Evolutionary conservation across 2,329 filamentous ascomycete species (phyloP).

Genomic region (Exophiala bonariae): DNA sequence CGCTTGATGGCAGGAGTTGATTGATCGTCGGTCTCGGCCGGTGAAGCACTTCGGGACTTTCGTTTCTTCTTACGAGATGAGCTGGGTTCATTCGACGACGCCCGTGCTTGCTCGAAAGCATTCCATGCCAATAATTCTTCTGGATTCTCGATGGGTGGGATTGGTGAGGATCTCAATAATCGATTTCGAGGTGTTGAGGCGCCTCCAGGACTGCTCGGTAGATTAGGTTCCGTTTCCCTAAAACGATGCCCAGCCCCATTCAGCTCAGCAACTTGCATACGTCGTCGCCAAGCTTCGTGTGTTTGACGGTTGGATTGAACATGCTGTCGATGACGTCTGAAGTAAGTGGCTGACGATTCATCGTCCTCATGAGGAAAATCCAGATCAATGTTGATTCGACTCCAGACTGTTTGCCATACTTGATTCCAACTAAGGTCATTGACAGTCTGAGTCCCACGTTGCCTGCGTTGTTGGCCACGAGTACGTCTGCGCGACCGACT

Average conservation of each 20-base stretch:
- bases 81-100: conserved; percentile 56
- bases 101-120: conserved; percentile 80
- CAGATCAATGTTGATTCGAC: conserved; percentile 72
- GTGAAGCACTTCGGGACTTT: conserved; percentile 74
- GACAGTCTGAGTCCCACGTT: conserved; percentile 40
- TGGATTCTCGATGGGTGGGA: conserved; percentile 66
- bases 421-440: conserved; percentile 65
- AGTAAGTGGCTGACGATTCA: conserved; percentile 56
- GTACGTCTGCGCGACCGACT: conserved; percentile 48
- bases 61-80: conserved; percentile 65
- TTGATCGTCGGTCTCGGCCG: conserved; percentile 56
- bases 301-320: conserved; percentile 57
- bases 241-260: conserved; percentile 73
- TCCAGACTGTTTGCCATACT: conserved; percentile 89
- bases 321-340: conserved; percentile 51
- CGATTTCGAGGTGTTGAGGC: conserved; percentile 38
- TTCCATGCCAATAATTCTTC: conserved; percentile 88
- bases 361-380: conserved; percentile 85
- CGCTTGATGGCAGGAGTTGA: conserved; percentile 23
- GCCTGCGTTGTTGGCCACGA: conserved; percentile 44
- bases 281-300: conserved; percentile 75
- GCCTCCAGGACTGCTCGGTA: conserved; percentile 34
- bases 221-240: conserved; percentile 63
- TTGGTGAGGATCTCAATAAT: conserved; percentile 37
- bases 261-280: conserved; percentile 76